Evolutionary conservation across 306 rosid genomes (phyloP).

Genomic region (Parietaria judaica): DNA sequence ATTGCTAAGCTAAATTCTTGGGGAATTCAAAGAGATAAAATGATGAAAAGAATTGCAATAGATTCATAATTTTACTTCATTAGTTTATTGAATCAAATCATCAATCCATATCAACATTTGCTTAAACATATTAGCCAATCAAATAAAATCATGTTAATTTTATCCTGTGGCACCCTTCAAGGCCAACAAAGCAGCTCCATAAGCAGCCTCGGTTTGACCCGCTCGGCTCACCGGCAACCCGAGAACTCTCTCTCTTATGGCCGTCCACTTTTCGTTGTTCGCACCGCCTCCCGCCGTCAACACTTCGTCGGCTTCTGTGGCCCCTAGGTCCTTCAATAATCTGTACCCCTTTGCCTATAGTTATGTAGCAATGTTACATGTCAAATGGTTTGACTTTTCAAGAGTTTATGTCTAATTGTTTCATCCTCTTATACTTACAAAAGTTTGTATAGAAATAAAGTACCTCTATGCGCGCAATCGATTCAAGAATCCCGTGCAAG

Average conservation of each 20-base stretch:
- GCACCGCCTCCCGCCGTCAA: conserved; percentile 87
- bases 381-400: conserved; percentile 5
- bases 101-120: no score
- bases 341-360: conserved; percentile 64
- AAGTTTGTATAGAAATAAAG: conserved; percentile 4
- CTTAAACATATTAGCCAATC: no score
- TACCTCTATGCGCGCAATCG: conserved; percentile 95
- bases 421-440: neutral
- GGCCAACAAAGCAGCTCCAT: conserved; percentile 87
- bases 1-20: no score
- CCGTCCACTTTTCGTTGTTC: conserved; percentile 67
- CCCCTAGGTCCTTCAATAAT: conserved; percentile 67
- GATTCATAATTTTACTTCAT: no score
- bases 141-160: no score
- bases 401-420: neutral
- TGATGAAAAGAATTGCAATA: no score
- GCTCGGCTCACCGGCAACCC: conserved; percentile 69
- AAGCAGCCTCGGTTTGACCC: conserved; percentile 74
- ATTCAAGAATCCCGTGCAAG: conserved; percentile 83
- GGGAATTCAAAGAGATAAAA: no score
- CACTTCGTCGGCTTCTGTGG: conserved; percentile 59
- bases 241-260: conserved; percentile 74
- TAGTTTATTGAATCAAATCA: no score
- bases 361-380: conserved; percentile 5
- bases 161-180: conserved; percentile 32